A percentile compares a stretch with the other conserved stretches of the same genome.
These are phyloP conservation scores for Pseudocercospora fijiensis DNA, from an alignment of 2,329 filamentous ascomycete genomes.

Conservation along the genomic window DNA sequence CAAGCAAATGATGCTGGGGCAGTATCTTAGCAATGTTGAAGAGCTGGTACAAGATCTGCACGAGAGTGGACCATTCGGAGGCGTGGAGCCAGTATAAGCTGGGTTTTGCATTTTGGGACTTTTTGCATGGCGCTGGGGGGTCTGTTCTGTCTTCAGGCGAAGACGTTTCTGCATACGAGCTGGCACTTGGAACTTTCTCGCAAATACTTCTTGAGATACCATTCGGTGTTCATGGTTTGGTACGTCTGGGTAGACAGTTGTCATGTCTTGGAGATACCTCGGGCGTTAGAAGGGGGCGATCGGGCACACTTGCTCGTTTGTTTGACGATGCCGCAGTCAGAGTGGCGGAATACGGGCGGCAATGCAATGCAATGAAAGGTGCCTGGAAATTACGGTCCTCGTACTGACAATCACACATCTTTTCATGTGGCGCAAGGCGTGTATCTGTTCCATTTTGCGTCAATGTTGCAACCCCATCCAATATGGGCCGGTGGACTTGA, in stretches of 20 bases:
- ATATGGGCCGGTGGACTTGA: background rate
- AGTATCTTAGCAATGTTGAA: conserved; percentile 78
- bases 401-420: background rate
- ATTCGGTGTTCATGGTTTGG: background rate
- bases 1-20: conserved; percentile 75
- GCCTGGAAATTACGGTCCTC: background rate
- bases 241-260: background rate
- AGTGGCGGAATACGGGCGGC: background rate
- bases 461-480: no score
- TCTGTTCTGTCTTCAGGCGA: background rate
- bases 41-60: conserved; percentile 78
- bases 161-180: background rate
- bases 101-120: background rate
- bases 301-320: background rate
- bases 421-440: background rate
- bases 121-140: background rate
- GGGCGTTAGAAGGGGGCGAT: background rate
- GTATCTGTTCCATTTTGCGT: background rate
- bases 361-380: background rate
- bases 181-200: background rate
- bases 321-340: background rate
- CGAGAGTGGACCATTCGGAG: conserved; percentile 67
- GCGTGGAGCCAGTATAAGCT: background rate
- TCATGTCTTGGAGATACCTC: background rate
- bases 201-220: background rate